phyloP scores from a whole-genome alignment of 2,329 filamentous ascomycete species.

The Zymoseptoria ardabiliae region DNA sequence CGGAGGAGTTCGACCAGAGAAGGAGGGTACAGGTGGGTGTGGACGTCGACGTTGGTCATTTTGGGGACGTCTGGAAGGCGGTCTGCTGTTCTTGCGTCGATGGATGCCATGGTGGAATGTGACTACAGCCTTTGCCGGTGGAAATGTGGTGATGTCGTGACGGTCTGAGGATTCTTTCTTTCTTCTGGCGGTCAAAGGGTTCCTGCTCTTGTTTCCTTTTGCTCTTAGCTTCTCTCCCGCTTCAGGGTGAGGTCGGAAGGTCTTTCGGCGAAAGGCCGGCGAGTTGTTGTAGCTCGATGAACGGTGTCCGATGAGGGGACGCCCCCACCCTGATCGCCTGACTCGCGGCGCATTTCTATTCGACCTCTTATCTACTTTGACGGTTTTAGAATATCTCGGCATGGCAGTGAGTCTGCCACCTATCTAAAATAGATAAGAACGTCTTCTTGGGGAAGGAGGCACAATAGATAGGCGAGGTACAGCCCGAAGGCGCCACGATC shows the following conservation, averaged over 20 bases:
- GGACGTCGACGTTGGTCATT: slow-evolving; percentile 48
- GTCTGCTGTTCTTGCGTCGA: not conserved
- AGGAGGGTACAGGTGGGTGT: slow-evolving; percentile 58
- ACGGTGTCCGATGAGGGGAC: not conserved
- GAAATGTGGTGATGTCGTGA: not conserved
- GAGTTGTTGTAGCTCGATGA: not conserved
- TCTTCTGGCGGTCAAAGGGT: not conserved
- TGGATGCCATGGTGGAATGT: not conserved
- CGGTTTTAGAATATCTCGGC: not conserved
- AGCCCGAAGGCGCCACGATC: not conserved
- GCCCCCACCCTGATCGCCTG: not conserved
- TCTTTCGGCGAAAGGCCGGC: not conserved
- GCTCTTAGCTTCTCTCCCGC: not conserved
- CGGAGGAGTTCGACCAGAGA: slow-evolving; percentile 46
- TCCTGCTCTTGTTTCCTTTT: not conserved
- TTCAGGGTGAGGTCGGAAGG: not conserved
- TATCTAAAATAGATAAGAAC: slow-evolving; percentile 3
- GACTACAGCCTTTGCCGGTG: not conserved
- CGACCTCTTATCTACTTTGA: slow-evolving; percentile 6
- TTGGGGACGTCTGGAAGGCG: slow-evolving; percentile 7
- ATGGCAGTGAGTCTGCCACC: not conserved
- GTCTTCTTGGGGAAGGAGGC: slow-evolving; percentile 2
- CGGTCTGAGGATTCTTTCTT: not conserved
- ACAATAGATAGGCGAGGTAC: not conserved
- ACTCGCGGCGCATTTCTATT: not conserved